Percentiles rank a stretch among this genome's conserved stretches.
Evolutionary conservation across 2,329 filamentous ascomycete species (phyloP).

Genomic region (Bipolaris oryzae): DNA sequence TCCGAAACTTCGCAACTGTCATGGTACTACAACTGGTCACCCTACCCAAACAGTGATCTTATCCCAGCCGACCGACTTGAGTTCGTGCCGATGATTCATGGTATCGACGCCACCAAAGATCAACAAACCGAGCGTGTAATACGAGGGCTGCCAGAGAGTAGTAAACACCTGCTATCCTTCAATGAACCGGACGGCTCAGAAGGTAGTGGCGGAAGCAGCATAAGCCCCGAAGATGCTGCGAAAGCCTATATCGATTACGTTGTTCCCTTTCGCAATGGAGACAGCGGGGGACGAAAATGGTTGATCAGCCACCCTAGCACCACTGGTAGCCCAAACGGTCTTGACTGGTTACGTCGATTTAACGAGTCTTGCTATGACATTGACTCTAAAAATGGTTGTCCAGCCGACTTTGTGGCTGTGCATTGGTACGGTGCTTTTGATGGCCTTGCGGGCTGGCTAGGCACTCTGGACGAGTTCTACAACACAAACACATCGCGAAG

Average conservation of each 20-base stretch:
- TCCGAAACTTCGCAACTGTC: conserved; percentile 65
- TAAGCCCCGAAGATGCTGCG: conserved; percentile 68
- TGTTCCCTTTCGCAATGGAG: conserved; percentile 66
- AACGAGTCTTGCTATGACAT: conserved; percentile 61
- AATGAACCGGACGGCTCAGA: conserved; percentile 76
- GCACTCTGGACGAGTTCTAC: conserved; percentile 61
- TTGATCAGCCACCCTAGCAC: conserved; percentile 73
- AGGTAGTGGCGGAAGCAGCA: conserved; percentile 66
- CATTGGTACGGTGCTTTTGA: conserved; percentile 70
- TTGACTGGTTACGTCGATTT: conserved; percentile 72
- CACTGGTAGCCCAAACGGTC: conserved; percentile 65
- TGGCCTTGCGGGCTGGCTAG: conserved; percentile 69
- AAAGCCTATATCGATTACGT: conserved; percentile 74
- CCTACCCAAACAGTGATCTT: conserved; percentile 61
- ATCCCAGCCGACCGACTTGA: conserved; percentile 60
- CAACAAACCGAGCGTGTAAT: conserved; percentile 65
- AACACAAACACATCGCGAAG: conserved; percentile 57
- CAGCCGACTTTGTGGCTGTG: conserved; percentile 57
- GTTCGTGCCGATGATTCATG: conserved; percentile 84
- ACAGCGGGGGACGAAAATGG: conserved; percentile 55
- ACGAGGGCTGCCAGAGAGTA: conserved; percentile 60
- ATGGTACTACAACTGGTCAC: conserved; percentile 86
- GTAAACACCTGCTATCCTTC: conserved; percentile 73
- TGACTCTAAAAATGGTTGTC: conserved; percentile 51
- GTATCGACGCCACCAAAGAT: conserved; percentile 53